Percentiles rank a stretch among this genome's conserved stretches.
These are phyloP conservation scores for Saccharomycopsis sp. DNA, from an alignment of 805 yeast genomes.

Conservation along the genomic window DNA sequence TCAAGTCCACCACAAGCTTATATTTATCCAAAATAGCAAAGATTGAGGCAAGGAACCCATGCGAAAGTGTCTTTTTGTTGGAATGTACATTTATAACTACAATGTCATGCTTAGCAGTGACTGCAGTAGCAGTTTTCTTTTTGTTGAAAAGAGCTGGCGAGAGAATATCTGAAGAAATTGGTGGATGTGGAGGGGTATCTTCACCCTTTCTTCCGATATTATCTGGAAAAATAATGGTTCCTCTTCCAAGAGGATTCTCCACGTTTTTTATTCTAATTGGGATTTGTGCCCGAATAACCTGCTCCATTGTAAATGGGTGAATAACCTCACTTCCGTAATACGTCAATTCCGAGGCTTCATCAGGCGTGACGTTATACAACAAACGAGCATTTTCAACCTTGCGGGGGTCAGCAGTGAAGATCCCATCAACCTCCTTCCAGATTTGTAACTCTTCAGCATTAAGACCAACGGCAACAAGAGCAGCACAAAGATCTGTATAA, in stretches of 20 bases:
- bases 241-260: slow-evolving; percentile 85
- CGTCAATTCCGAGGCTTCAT: slow-evolving; percentile 96
- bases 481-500: slow-evolving; percentile 96
- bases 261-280: slow-evolving; percentile 97
- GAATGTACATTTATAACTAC: slow-evolving; percentile 91
- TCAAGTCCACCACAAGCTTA: slow-evolving; percentile 86
- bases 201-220: slow-evolving; percentile 81
- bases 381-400: slow-evolving; percentile 87
- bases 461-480: slow-evolving; percentile 87
- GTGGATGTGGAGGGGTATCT: slow-evolving; percentile 92
- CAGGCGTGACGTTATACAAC: slow-evolving; percentile 86
- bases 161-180: slow-evolving; percentile 52
- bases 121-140: slow-evolving; percentile 83
- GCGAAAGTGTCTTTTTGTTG: slow-evolving; percentile 85
- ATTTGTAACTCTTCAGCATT: slow-evolving; percentile 92
- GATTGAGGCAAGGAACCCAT: slow-evolving; percentile 89
- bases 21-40: slow-evolving; percentile 80
- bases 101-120: slow-evolving; percentile 88
- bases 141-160: slow-evolving; percentile 36
- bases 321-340: slow-evolving; percentile 97
- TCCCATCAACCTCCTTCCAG: slow-evolving; percentile 99
- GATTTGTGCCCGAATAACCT: slow-evolving; percentile 90
- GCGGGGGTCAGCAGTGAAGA: slow-evolving; percentile 96
- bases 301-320: slow-evolving; percentile 99
- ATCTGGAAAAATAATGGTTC: slow-evolving; percentile 92